Evolutionary conservation across 768 basidiomycete genomes (phyloP).

Genomic region (Rhizopogon vesiculosus): DNA sequence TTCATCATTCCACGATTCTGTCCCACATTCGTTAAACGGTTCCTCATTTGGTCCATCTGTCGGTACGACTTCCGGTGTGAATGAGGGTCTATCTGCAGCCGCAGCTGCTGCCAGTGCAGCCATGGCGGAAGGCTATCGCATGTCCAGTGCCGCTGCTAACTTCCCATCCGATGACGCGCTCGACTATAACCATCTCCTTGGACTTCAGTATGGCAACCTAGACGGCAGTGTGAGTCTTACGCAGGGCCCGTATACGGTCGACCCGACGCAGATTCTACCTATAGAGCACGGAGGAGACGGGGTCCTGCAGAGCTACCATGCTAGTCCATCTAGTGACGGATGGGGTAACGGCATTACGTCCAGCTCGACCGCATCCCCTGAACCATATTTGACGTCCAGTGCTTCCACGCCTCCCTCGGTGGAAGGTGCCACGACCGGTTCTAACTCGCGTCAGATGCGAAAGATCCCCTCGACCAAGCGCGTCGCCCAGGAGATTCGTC

Average conservation of each 20-base stretch:
- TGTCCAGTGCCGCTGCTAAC: conserved; percentile 50
- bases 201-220: conserved; percentile 55
- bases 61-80: conserved; percentile 22
- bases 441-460: conserved; percentile 33
- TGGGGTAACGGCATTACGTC: conserved; percentile 69
- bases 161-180: conserved; percentile 53
- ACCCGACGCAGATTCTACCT: conserved; percentile 85
- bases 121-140: conserved; percentile 71
- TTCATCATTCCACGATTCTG: conserved; percentile 27
- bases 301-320: conserved; percentile 51
- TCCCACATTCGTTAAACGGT: conserved; percentile 23
- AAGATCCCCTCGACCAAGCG: conserved; percentile 68
- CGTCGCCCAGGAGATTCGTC: conserved; percentile 48
- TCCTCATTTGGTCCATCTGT: conserved; percentile 32
- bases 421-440: conserved; percentile 38
- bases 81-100: conserved; percentile 59
- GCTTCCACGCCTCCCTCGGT: conserved; percentile 72
- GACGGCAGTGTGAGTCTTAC: conserved; percentile 36
- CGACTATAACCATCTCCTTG: conserved; percentile 62
- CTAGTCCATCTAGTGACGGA: conserved; percentile 79
- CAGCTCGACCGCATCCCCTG: conserved; percentile 72
- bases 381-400: conserved; percentile 62
- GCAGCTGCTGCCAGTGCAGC: conserved; percentile 63
- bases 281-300: conserved; percentile 34
- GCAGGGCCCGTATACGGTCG: conserved; percentile 67